These are phyloP conservation scores for Fusarium siculi DNA, from an alignment of 2,329 filamentous ascomycete genomes.

Conservation along the genomic window DNA sequence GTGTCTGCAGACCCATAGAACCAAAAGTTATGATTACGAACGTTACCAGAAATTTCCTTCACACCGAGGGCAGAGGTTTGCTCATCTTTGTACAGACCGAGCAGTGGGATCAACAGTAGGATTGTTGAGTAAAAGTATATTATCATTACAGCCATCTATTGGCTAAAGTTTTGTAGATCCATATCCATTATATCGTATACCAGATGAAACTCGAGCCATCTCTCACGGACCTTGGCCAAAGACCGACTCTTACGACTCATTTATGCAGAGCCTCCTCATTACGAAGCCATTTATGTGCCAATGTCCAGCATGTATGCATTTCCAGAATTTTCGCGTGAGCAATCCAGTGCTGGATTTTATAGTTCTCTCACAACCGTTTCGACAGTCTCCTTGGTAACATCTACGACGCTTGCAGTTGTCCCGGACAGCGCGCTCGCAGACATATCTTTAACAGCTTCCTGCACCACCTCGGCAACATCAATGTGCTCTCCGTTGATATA, in stretches of 20 bases:
- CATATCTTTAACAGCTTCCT: constrained; percentile 48
- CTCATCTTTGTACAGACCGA: background rate
- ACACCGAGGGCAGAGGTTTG: background rate
- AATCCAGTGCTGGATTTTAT: constrained; percentile 26
- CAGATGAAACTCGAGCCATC: constrained; percentile 3
- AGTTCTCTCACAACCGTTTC: constrained; percentile 50
- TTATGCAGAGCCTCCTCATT: background rate
- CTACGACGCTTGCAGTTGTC: constrained; percentile 40
- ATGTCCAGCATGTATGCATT: background rate
- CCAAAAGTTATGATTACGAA: constrained; percentile 21
- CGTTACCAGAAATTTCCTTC: background rate
- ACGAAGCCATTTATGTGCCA: background rate
- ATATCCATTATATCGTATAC: constrained; percentile 36
- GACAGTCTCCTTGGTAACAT: constrained; percentile 40
- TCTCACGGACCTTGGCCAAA: background rate
- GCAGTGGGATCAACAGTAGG: background rate
- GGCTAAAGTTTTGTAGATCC: constrained; percentile 27
- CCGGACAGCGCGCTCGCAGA: constrained; percentile 46
- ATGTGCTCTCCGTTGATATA: constrained; percentile 88
- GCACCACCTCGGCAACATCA: constrained; percentile 54
- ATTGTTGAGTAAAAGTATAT: constrained; percentile 16
- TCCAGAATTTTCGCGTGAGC: background rate
- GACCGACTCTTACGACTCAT: background rate
- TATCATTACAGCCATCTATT: constrained; percentile 38
- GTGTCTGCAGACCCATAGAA: constrained; percentile 30